These are phyloP conservation scores for Penicillium ochrochloron DNA, from an alignment of 495 filamentous ascomycete species.

Conservation along the genomic window DNA sequence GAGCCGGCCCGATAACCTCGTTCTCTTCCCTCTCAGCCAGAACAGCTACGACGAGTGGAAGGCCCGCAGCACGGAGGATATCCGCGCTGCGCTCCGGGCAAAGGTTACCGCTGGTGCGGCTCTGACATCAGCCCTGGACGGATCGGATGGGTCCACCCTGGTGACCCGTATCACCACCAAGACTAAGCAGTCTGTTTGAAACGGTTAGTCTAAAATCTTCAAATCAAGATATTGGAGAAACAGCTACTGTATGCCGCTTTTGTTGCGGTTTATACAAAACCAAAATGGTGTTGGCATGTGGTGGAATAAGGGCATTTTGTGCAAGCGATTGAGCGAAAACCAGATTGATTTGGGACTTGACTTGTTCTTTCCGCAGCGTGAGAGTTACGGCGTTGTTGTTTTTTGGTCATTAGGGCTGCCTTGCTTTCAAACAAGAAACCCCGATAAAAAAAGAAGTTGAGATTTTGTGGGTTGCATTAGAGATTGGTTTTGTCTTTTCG, in stretches of 20 bases:
- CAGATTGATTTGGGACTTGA: conserved; percentile 23
- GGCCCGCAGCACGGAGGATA: conserved; percentile 61
- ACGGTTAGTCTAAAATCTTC: background rate
- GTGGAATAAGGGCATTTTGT: conserved; percentile 16
- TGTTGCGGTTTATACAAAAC: background rate
- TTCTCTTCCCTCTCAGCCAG: conserved; percentile 69
- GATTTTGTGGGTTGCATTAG: conserved; percentile 10
- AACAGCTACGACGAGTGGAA: conserved; percentile 64
- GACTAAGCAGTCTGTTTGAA: conserved; percentile 37
- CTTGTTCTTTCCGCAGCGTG: conserved; percentile 28
- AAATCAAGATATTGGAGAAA: too few relatives aligned
- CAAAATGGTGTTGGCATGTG: background rate
- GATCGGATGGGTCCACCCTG: conserved; percentile 36
- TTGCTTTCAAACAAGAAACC: conserved; percentile 21
- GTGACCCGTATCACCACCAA: conserved; percentile 17
- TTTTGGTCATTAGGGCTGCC: conserved; percentile 13
- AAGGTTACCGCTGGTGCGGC: conserved; percentile 41
- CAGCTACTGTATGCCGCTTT: background rate
- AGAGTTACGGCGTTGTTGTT: conserved; percentile 37
- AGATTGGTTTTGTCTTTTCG: conserved; percentile 11
- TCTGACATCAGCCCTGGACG: conserved; percentile 20
- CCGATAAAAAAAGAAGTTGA: conserved; percentile 5
- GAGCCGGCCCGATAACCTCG: conserved; percentile 59
- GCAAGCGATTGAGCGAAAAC: conserved; percentile 23
- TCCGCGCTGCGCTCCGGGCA: conserved; percentile 55